phyloP scores from a whole-genome alignment of 2,329 filamentous ascomycete species.

The Pseudocercospora crystallina region DNA sequence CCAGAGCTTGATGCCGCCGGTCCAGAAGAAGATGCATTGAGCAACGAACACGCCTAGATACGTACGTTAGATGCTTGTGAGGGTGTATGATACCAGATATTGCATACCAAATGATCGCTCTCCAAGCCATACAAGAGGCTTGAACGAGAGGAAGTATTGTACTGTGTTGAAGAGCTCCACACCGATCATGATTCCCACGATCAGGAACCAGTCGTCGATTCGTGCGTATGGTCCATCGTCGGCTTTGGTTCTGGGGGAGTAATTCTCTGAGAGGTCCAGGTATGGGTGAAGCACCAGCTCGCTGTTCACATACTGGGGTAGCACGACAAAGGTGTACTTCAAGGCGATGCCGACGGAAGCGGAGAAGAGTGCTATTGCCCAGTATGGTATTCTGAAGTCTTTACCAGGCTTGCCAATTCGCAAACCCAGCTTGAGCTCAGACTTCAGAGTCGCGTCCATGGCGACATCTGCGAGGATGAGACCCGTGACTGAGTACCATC shows the following conservation, averaged over 20 bases:
- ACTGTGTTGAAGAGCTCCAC: slow-evolving; percentile 22
- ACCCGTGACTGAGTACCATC: slow-evolving; percentile 32
- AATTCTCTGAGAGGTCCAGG: slow-evolving; percentile 26
- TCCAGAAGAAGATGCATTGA: slow-evolving; percentile 32
- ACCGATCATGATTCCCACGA: slow-evolving; percentile 27
- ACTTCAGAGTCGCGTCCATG: slow-evolving; percentile 20
- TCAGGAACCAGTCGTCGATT: slow-evolving; percentile 32
- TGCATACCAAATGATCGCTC: slow-evolving; percentile 33
- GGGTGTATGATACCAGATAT: not conserved
- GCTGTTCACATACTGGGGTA: slow-evolving; percentile 28
- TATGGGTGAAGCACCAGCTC: slow-evolving; percentile 30
- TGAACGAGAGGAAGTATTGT: slow-evolving; percentile 26
- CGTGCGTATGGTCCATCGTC: slow-evolving; percentile 28
- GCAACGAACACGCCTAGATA: slow-evolving; percentile 29
- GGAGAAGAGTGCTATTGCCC: slow-evolving; percentile 15
- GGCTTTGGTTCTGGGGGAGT: slow-evolving; percentile 15
- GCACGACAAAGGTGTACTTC: slow-evolving; percentile 29
- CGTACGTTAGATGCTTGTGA: not conserved
- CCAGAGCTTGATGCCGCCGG: slow-evolving; percentile 32
- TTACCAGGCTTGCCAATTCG: slow-evolving; percentile 15
- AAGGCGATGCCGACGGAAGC: slow-evolving; percentile 24
- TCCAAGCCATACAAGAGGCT: slow-evolving; percentile 26
- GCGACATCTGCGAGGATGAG: slow-evolving; percentile 30
- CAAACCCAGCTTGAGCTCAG: slow-evolving; percentile 23
- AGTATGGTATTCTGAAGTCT: slow-evolving; percentile 24